Evolutionary conservation across 257 asterid genomes (phyloP).

Genomic region (Petunia secreta): DNA sequence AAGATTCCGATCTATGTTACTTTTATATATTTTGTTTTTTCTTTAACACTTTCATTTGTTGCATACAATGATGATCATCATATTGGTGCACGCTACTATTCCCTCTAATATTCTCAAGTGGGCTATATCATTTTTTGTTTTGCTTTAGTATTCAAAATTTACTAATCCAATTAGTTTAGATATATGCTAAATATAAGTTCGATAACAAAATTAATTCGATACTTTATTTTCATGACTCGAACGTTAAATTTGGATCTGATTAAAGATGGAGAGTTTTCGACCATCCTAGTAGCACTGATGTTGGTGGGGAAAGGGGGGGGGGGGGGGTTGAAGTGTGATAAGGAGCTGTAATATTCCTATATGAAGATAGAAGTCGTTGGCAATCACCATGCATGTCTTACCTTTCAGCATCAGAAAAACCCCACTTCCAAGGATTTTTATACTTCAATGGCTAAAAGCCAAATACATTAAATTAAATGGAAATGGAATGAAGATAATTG

Average conservation of each 20-base stretch:
- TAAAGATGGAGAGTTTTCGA: neutral
- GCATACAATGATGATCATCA: slow-evolving; percentile 7
- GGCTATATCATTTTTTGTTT: neutral
- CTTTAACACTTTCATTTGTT: neutral
- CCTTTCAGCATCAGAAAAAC: slow-evolving; percentile 20
- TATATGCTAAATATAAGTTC: no score
- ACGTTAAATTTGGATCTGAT: no score
- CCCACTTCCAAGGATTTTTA: slow-evolving; percentile 1
- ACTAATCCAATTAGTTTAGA: neutral
- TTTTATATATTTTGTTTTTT: neutral
- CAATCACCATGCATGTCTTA: slow-evolving; percentile 22
- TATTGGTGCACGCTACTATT: slow-evolving; percentile 15
- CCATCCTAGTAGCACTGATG: neutral
- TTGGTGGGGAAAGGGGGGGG: neutral
- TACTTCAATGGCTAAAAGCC: slow-evolving; percentile 4
- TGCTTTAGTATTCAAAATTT: neutral
- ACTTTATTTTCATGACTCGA: neutral
- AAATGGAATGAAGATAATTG: neutral
- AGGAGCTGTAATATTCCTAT: neutral
- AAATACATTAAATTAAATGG: neutral
- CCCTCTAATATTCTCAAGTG: neutral
- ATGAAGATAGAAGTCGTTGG: slow-evolving; percentile 8
- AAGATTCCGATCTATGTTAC: neutral
- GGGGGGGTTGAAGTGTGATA: neutral
- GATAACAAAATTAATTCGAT: no score